Conservation (phyloP, 768 basidiomycete species). For the Pulveroboletus frians region DNA sequence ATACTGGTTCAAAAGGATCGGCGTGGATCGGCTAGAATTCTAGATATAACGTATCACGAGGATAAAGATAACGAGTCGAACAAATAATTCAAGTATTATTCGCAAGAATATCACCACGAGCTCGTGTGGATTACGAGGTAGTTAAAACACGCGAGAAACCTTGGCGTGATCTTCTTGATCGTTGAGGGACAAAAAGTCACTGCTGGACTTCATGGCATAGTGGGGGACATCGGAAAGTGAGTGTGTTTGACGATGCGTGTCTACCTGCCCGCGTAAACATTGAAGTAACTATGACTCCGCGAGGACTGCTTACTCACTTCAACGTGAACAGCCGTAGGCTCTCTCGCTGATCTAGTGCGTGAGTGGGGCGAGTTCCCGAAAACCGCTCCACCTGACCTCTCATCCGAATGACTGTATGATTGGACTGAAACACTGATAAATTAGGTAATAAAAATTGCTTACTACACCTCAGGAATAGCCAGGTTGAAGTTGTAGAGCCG, state of each 20-base stretch:
- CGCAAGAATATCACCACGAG: neutral
- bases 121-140: neutral
- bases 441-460: constrained; percentile 5
- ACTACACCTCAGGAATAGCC: constrained; percentile 27
- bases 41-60: constrained; percentile 1
- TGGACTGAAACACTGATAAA: neutral
- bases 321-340: constrained; percentile 27
- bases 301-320: constrained; percentile 24
- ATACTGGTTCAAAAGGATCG: neutral
- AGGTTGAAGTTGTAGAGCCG: constrained; percentile 47
- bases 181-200: constrained; percentile 21
- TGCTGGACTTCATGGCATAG: constrained; percentile 20
- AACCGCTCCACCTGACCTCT: constrained; percentile 16
- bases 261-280: constrained; percentile 19
- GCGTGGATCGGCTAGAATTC: constrained; percentile 2
- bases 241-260: constrained; percentile 25
- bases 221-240: constrained; percentile 21
- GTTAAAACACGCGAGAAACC: constrained; percentile 13
- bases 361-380: constrained; percentile 15
- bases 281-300: neutral
- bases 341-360: constrained; percentile 14
- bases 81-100: neutral
- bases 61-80: neutral
- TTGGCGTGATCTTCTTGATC: constrained; percentile 18
- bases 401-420: constrained; percentile 15